A percentile compares a stretch with the other conserved stretches of the same genome.
These are phyloP conservation scores for Candida ortonii DNA, from an alignment of 805 yeast species.

Conservation along the genomic window DNA sequence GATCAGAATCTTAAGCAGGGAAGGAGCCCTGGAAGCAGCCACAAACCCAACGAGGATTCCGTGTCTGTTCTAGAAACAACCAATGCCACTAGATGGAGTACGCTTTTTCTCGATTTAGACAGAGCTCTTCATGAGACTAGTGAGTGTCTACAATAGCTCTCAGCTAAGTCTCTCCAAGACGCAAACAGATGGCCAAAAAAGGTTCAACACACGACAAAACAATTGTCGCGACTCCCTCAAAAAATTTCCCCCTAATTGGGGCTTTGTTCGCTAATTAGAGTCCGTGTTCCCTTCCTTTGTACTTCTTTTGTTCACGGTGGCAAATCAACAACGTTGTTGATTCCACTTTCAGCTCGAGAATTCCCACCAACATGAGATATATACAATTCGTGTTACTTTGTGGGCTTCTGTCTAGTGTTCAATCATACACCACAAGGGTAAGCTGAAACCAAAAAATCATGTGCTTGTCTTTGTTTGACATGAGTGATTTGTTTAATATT, in stretches of 20 bases:
- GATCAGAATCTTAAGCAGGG: slow-evolving; percentile 3
- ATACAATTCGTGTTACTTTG: not conserved
- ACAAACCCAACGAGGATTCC: not conserved
- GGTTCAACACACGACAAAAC: no score
- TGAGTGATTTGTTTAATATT: no score
- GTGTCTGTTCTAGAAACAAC: slow-evolving; percentile 2
- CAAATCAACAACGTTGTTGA: no score
- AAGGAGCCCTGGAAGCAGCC: no score
- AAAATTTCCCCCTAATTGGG: no score
- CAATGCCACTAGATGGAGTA: slow-evolving; percentile 19
- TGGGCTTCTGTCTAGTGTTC: slow-evolving; percentile 3
- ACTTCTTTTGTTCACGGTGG: no score
- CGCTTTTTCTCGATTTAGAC: slow-evolving; percentile 21
- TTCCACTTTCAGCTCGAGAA: no score
- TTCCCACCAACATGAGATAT: slow-evolving; percentile 3
- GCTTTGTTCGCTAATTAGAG: no score
- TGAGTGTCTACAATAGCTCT: slow-evolving; percentile 1
- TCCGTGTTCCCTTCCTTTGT: no score
- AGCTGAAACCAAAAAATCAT: slow-evolving; percentile 3
- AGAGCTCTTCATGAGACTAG: slow-evolving; percentile 24
- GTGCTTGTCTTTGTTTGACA: not conserved
- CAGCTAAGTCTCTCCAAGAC: slow-evolving; percentile 1
- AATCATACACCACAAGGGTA: slow-evolving; percentile 15
- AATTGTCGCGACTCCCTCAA: no score
- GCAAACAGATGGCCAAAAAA: not conserved